Evolutionary conservation across 331 rosid species (phyloP).

Genomic region (Pyrus hybrid): DNA sequence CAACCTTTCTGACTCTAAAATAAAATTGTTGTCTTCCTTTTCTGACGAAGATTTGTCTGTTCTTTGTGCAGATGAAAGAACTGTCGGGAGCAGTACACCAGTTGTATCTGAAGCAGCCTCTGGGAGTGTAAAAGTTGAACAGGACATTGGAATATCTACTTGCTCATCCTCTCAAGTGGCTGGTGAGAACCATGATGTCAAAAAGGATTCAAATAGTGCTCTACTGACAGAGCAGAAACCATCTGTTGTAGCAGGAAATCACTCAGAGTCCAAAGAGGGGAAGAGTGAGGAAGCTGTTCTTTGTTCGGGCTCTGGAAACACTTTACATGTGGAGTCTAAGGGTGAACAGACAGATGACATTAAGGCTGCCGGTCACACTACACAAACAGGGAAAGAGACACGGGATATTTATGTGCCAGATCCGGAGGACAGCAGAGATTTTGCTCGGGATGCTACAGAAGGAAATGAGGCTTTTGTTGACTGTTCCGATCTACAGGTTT

Average conservation of each 20-base stretch:
- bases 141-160: constrained; percentile 27
- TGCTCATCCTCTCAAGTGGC: constrained; percentile 25
- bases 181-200: constrained; percentile 11
- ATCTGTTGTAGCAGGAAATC: constrained; percentile 10
- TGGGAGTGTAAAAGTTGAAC: constrained; percentile 27
- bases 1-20: constrained; percentile 7
- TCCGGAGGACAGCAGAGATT: constrained; percentile 20
- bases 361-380: constrained; percentile 6
- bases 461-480: constrained; percentile 17
- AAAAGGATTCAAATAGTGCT: constrained; percentile 17
- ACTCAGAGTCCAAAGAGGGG: constrained; percentile 20
- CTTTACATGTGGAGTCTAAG: constrained; percentile 12
- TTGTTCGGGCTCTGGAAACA: constrained; percentile 23
- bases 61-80: constrained; percentile 17
- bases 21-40: not conserved
- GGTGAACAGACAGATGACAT: constrained; percentile 23
- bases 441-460: constrained; percentile 22
- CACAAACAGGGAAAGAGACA: constrained; percentile 19
- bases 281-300: constrained; percentile 19
- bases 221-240: constrained; percentile 21
- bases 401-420: constrained; percentile 6
- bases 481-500: constrained; percentile 3
- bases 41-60: constrained; percentile 19
- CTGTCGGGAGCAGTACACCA: constrained; percentile 3
- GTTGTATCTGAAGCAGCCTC: constrained; percentile 20